A percentile compares a stretch with the other conserved stretches of the same genome.
These are phyloP conservation scores for Tubosaeta brunneosetosa DNA, from an alignment of 768 basidiomycete genomes.

Conservation along the genomic window DNA sequence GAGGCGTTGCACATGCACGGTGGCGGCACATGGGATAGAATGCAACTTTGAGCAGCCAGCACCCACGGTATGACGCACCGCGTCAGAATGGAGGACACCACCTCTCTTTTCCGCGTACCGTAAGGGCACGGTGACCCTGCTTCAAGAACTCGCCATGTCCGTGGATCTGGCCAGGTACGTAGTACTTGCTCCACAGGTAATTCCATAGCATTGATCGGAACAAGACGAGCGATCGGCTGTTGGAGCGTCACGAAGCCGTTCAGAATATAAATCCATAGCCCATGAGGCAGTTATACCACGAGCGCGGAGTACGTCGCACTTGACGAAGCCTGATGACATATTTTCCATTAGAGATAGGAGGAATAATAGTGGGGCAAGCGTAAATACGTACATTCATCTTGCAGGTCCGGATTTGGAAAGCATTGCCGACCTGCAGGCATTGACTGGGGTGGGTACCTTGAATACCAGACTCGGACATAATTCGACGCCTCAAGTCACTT, in stretches of 20 bases:
- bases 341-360: constrained; percentile 6
- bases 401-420: constrained; percentile 19
- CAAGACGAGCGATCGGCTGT: constrained; percentile 20
- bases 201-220: constrained; percentile 20
- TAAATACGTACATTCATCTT: constrained; percentile 25
- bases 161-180: constrained; percentile 18
- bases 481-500: background rate
- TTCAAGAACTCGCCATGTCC: constrained; percentile 10
- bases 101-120: background rate
- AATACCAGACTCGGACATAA: background rate
- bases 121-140: constrained; percentile 18
- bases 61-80: constrained; percentile 19
- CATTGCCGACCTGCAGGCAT: constrained; percentile 1
- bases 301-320: constrained; percentile 4
- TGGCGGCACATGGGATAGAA: constrained; percentile 13
- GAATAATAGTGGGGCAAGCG: constrained; percentile 19
- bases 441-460: constrained; percentile 7
- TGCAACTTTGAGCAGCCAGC: constrained; percentile 3
- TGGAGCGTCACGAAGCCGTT: constrained; percentile 7
- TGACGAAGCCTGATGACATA: constrained; percentile 16
- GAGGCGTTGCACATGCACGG: background rate
- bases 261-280: constrained; percentile 5
- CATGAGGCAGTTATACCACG: constrained; percentile 17
- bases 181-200: constrained; percentile 17
- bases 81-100: background rate